Evolutionary conservation across 108 stramenopile species (phyloP), one percentile per base, ranked within the genome.

Genomic region (Mediolabrus comicus): DNA sequence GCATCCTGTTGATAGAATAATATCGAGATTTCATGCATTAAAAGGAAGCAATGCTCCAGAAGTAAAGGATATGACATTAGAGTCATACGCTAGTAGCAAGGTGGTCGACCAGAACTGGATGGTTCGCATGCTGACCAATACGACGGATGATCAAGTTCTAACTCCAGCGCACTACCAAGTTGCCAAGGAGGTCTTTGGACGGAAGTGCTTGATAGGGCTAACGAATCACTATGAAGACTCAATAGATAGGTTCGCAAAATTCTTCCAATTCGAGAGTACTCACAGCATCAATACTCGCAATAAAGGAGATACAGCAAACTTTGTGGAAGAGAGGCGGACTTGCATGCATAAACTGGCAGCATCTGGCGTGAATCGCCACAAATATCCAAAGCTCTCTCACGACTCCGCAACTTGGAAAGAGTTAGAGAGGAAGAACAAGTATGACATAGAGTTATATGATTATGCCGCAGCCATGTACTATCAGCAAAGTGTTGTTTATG

Each of bases 161-260:
- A 74, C 72, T 4, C 61, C 69, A 27, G 31, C 68, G 32, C 80
- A 84, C 65, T 54, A 78, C 2, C 54, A 63, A 16, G 16, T 69
- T 11, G 83, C 83, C 2, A 81, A 81, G 39, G 62, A 81, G 63
- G 59, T 84, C 3, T 54, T 84, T 11, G 52, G 65, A 30, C 65
- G 64, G 54, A 84, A 84, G 53, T 72, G 69, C 25, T 66, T 84
- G 0, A 71, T 84, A 9, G 80, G 79, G 13, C 59, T 84, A 28
- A 46, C 81, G 27, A 59, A 67, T 14, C 33, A 49, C 29, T 43
- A 70, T 6, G 74, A 71, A 46, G 60, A 68, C 10, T 63, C 61
- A 51, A 57, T 81, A 43, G 28, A 36, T 38, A 52, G 79, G 19
- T 80, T 74, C 41, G 30, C 43, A 1, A 24, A 46, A 32, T 72